Evolutionary conservation across 2,329 filamentous ascomycete genomes (phyloP).

Genomic region (Shiraia sp.): DNA sequence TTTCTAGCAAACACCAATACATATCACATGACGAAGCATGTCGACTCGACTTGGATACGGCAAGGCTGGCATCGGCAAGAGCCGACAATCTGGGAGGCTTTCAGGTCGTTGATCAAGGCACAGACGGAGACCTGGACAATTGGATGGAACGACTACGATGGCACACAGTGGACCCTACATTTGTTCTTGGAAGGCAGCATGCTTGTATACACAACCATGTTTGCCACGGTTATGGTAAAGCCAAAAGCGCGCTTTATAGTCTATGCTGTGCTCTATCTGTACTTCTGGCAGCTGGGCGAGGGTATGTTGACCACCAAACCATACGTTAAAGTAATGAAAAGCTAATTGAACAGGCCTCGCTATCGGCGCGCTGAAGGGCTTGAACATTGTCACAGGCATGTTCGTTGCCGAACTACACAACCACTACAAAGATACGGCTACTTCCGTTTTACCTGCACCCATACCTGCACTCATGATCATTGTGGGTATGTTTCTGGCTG

Average conservation of each 20-base stretch:
- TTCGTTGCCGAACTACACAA: slow-evolving; percentile 65
- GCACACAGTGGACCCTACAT: slow-evolving; percentile 49
- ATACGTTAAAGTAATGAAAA: not conserved
- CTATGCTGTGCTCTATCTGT: slow-evolving; percentile 45
- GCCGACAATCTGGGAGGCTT: slow-evolving; percentile 34
- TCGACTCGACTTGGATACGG: slow-evolving; percentile 63
- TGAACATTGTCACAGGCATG: slow-evolving; percentile 66
- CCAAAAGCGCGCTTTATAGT: slow-evolving; percentile 42
- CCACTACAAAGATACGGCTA: slow-evolving; percentile 54
- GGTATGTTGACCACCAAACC: slow-evolving; percentile 18
- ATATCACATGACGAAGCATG: slow-evolving; percentile 59
- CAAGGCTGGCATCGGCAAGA: slow-evolving; percentile 45
- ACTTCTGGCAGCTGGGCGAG: slow-evolving; percentile 44
- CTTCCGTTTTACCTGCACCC: slow-evolving; percentile 52
- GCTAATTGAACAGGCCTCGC: slow-evolving; percentile 36
- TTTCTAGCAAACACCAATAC: slow-evolving; percentile 60
- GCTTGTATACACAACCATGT: slow-evolving; percentile 48
- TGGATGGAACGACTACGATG: slow-evolving; percentile 48
- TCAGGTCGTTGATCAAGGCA: slow-evolving; percentile 36
- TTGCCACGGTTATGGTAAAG: slow-evolving; percentile 46
- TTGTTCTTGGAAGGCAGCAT: slow-evolving; percentile 49
- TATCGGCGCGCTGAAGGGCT: slow-evolving; percentile 45
- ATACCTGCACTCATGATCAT: slow-evolving; percentile 57
- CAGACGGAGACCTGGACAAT: slow-evolving; percentile 44
- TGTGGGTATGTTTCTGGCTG: slow-evolving; percentile 61